Percentiles rank a stretch among this genome's conserved stretches.
These are phyloP conservation scores for Escallonia rubra DNA, from an alignment of 129 eudicot species.

Conservation along the genomic window DNA sequence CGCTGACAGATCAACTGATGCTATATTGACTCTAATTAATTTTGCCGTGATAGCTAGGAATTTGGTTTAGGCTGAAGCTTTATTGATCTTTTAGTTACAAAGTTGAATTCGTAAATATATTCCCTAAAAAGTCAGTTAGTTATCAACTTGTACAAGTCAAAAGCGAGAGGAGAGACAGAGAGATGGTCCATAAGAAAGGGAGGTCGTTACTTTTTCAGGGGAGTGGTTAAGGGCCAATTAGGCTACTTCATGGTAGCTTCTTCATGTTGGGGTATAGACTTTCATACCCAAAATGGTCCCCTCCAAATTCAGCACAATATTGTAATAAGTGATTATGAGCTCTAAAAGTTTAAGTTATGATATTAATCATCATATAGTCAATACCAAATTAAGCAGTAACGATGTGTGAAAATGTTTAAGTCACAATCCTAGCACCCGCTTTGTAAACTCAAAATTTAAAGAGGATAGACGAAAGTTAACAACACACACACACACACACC, in stretches of 20 bases:
- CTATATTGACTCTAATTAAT: too few relatives aligned
- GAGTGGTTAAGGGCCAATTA: neutral
- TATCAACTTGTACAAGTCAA: neutral
- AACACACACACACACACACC: too few relatives aligned
- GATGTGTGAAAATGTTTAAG: too few relatives aligned
- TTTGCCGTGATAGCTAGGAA: neutral
- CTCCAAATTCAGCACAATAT: neutral
- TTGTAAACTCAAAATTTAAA: too few relatives aligned
- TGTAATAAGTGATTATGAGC: too few relatives aligned
- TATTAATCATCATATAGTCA: too few relatives aligned
- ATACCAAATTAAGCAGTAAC: too few relatives aligned
- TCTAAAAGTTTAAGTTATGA: too few relatives aligned
- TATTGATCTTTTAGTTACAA: neutral
- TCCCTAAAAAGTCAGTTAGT: neutral
- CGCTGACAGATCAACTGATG: too few relatives aligned
- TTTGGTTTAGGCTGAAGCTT: neutral
- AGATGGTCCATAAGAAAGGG: neutral
- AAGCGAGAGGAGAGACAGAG: neutral
- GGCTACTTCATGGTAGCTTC: neutral
- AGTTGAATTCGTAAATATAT: neutral
- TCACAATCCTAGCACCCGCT: too few relatives aligned
- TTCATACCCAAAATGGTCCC: neutral
- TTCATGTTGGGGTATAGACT: neutral
- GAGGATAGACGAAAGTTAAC: too few relatives aligned
- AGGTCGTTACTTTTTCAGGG: neutral